These are phyloP conservation scores for Cyclotella choctawhatcheeana DNA, from an alignment of 108 stramenopile species.

Conservation along the genomic window DNA sequence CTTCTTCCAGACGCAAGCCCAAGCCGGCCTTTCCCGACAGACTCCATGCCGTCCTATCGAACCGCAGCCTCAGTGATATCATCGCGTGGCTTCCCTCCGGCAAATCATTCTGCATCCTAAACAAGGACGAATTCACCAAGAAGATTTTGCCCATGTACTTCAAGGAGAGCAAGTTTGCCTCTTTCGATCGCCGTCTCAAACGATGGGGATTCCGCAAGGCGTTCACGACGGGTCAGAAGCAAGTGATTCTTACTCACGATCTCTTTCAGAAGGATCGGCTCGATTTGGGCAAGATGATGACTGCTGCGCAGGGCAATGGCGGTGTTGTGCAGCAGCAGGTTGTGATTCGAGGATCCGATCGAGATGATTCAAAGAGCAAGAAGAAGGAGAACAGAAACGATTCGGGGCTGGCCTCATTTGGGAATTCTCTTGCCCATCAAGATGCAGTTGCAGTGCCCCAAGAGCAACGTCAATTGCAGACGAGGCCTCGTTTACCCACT, in stretches of 20 bases:
- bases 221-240: neutral
- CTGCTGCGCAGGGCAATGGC: too few relatives aligned
- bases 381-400: too few relatives aligned
- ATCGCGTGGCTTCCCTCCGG: constrained; percentile 59
- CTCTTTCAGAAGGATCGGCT: constrained; percentile 34
- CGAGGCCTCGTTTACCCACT: too few relatives aligned
- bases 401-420: too few relatives aligned
- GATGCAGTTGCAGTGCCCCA: too few relatives aligned
- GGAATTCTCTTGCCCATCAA: too few relatives aligned
- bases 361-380: too few relatives aligned
- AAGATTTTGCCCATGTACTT: constrained; percentile 55
- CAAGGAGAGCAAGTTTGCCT: constrained; percentile 53
- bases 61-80: constrained; percentile 19
- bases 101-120: constrained; percentile 50
- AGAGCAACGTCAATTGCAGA: too few relatives aligned
- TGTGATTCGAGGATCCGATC: too few relatives aligned
- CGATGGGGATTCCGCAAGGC: constrained; percentile 56
- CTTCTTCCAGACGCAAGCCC: neutral
- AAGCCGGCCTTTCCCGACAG: constrained; percentile 52
- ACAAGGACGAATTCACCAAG: constrained; percentile 52
- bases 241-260: constrained; percentile 33
- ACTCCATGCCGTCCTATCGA: constrained; percentile 41
- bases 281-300: constrained; percentile 27
- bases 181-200: constrained; percentile 59
- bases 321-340: too few relatives aligned